Conservation (phyloP, 306 rosid species). For the Boehmeria nivea region DNA sequence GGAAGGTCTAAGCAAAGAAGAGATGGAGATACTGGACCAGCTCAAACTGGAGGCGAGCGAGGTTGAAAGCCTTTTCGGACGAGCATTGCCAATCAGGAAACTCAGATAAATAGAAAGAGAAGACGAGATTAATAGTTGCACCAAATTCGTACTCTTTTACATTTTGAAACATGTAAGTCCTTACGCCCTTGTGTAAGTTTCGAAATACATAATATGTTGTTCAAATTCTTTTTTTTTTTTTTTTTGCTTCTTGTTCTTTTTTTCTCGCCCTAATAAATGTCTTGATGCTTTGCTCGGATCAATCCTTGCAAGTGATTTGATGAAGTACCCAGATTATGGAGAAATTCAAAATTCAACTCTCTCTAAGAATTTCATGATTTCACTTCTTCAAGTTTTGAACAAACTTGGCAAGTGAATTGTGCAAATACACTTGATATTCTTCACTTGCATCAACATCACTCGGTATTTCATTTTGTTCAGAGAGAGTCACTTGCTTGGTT, state of each 20-base stretch:
- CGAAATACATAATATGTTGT: not conserved
- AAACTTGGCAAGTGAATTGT: too few relatives aligned
- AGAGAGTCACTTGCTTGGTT: too few relatives aligned
- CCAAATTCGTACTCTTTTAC: slow-evolving; percentile 4
- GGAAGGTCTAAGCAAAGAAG: slow-evolving; percentile 58
- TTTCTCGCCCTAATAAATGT: too few relatives aligned
- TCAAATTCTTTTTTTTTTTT: too few relatives aligned
- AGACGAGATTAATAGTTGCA: slow-evolving; percentile 6
- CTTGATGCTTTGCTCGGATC: too few relatives aligned
- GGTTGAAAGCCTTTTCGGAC: slow-evolving; percentile 71
- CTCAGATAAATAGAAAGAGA: slow-evolving; percentile 40
- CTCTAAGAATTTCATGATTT: not conserved
- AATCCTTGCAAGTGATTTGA: too few relatives aligned
- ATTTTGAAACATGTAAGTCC: slow-evolving; percentile 13
- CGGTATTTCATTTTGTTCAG: too few relatives aligned
- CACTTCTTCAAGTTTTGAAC: too few relatives aligned
- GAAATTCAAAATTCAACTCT: not conserved
- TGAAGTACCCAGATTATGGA: too few relatives aligned
- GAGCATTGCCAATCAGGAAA: slow-evolving; percentile 68
- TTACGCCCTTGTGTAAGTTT: slow-evolving; percentile 5
- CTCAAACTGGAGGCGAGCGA: slow-evolving; percentile 79
- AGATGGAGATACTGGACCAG: slow-evolving; percentile 52
- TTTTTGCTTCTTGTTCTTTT: too few relatives aligned
- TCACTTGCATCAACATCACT: too few relatives aligned
- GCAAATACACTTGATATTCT: too few relatives aligned